Evolutionary conservation across 768 basidiomycete species (phyloP).

Genomic region (Hortiboletus campestris): DNA sequence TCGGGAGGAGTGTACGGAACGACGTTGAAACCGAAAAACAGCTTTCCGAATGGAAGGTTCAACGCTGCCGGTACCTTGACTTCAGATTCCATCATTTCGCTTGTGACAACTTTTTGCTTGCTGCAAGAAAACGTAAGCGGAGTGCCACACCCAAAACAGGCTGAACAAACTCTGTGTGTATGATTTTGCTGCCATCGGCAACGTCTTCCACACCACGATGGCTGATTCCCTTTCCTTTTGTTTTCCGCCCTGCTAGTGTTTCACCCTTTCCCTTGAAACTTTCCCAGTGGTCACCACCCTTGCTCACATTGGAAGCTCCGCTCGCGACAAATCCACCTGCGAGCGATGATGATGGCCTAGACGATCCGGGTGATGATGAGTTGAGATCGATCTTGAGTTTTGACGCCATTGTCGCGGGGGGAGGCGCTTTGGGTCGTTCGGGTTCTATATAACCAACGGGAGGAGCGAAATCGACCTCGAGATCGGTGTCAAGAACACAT

Average conservation of each 20-base stretch:
- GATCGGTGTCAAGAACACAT: slow-evolving; percentile 88
- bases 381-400: slow-evolving; percentile 94
- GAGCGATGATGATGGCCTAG: slow-evolving; percentile 73
- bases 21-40: slow-evolving; percentile 95
- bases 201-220: slow-evolving; percentile 81
- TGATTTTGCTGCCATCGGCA: slow-evolving; percentile 80
- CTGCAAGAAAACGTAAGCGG: slow-evolving; percentile 41
- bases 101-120: slow-evolving; percentile 80
- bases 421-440: slow-evolving; percentile 75
- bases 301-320: slow-evolving; percentile 57
- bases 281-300: slow-evolving; percentile 85
- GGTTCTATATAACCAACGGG: slow-evolving; percentile 96
- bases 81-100: slow-evolving; percentile 68
- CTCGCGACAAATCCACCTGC: slow-evolving; percentile 61
- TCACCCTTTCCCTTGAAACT: slow-evolving; percentile 96
- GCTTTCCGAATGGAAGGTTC: slow-evolving; percentile 86
- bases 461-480: slow-evolving; percentile 96
- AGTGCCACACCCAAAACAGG: not conserved
- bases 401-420: slow-evolving; percentile 90
- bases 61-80: slow-evolving; percentile 85
- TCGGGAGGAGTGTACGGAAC: slow-evolving; percentile 60
- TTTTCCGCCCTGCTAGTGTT: slow-evolving; percentile 85
- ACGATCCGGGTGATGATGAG: slow-evolving; percentile 83
- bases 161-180: slow-evolving; percentile 77
- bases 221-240: slow-evolving; percentile 92